A percentile compares a stretch with the other conserved stretches of the same genome.
Conservation (phyloP, 2,329 filamentous ascomycete genomes). For the Phaeosphaeriaceae sp. region DNA sequence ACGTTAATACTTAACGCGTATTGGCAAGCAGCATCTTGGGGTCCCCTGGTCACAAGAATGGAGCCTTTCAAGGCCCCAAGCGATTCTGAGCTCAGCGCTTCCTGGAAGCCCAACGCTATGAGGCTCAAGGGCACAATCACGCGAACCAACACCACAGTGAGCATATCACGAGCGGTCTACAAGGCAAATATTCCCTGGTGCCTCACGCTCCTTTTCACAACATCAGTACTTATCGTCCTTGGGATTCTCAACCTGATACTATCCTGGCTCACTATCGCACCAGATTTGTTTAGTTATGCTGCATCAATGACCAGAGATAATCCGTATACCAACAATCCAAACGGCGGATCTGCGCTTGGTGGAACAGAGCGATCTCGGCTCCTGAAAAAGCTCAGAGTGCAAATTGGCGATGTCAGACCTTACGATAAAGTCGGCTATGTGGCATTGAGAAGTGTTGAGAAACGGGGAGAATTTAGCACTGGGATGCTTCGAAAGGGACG, state of each 20-base stretch:
- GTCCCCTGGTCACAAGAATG: not conserved
- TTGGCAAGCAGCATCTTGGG: conserved; percentile 7
- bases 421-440: conserved; percentile 27
- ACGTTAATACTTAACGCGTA: conserved; percentile 6
- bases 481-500: not conserved
- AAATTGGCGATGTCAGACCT: conserved; percentile 25
- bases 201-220: not conserved
- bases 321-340: conserved; percentile 17
- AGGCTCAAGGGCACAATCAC: not conserved
- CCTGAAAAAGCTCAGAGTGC: conserved; percentile 23
- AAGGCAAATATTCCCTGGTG: conserved; percentile 2
- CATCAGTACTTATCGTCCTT: conserved; percentile 1
- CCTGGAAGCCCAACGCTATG: not conserved
- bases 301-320: conserved; percentile 30
- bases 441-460: conserved; percentile 17
- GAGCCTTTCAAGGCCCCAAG: not conserved
- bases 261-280: conserved; percentile 10
- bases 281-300: conserved; percentile 29
- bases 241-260: not conserved
- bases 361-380: conserved; percentile 26
- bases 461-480: not conserved
- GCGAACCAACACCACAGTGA: not conserved
- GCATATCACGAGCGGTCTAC: not conserved
- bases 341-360: conserved; percentile 18
- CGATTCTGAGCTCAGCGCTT: not conserved